phyloP scores from a whole-genome alignment of 768 basidiomycete genomes.

The Agrocybe chaxingu region DNA sequence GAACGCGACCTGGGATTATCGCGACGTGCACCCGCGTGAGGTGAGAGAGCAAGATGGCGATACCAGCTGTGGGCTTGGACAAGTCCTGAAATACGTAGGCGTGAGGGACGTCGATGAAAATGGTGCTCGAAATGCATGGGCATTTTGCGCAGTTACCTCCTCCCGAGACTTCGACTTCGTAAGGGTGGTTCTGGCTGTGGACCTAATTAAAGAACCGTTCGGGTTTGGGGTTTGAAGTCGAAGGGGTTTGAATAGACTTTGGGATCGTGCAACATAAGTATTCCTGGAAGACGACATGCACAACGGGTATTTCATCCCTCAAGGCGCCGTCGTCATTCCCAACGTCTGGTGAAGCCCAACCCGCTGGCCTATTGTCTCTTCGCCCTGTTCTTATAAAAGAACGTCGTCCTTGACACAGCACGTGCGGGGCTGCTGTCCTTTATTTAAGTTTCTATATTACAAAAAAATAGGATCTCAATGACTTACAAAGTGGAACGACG shows the following conservation, averaged over 20 bases:
- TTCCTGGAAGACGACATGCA: conserved; percentile 42
- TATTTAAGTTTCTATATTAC: conserved; percentile 43
- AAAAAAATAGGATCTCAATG: not conserved
- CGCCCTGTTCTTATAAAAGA: too few relatives aligned
- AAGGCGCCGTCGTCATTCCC: too few relatives aligned
- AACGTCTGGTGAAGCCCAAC: too few relatives aligned
- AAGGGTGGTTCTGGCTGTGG: conserved; percentile 39
- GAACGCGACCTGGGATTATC: not conserved
- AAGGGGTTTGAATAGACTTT: conserved; percentile 31
- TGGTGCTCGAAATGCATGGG: not conserved
- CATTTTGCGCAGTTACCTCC: conserved; percentile 28
- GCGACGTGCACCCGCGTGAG: conserved; percentile 25
- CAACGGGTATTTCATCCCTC: too few relatives aligned
- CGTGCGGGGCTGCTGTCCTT: conserved; percentile 43
- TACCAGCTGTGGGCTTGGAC: too few relatives aligned
- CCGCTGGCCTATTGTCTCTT: too few relatives aligned
- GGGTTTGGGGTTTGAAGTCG: conserved; percentile 43
- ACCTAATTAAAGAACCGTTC: conserved; percentile 44
- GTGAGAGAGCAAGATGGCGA: conserved; percentile 28
- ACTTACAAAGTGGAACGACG: conserved; percentile 28
- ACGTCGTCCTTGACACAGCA: conserved; percentile 58
- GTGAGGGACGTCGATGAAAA: not conserved
- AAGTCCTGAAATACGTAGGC: too few relatives aligned
- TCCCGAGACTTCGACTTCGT: conserved; percentile 33
- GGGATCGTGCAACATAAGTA: conserved; percentile 42